Evolutionary conservation across 2,329 filamentous ascomycete genomes (phyloP).

Genomic region (Samsoniella hepiali): DNA sequence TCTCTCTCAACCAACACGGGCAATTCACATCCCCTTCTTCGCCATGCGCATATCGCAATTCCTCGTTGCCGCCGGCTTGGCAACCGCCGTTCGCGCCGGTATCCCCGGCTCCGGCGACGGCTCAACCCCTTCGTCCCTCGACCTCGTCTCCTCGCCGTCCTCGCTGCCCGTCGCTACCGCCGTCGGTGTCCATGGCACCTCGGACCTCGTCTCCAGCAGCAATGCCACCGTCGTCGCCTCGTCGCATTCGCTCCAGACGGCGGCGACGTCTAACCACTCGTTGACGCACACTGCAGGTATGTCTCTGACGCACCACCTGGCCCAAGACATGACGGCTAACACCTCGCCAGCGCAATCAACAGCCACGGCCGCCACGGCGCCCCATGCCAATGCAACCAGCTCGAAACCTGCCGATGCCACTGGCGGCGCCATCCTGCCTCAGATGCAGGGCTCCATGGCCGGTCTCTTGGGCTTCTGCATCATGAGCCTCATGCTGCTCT

Average conservation of each 20-base stretch:
- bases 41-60: conserved; percentile 24
- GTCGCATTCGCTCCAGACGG: conserved; percentile 10
- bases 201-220: background rate
- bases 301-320: background rate
- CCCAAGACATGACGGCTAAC: background rate
- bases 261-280: background rate
- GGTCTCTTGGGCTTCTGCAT: conserved; percentile 38
- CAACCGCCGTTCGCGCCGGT: conserved; percentile 19
- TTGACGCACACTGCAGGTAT: conserved; percentile 9
- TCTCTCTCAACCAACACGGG: background rate
- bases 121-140: background rate
- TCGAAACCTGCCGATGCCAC: conserved; percentile 29
- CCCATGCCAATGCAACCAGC: conserved; percentile 28
- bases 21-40: background rate
- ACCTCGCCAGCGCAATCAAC: conserved; percentile 8
- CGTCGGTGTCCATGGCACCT: background rate
- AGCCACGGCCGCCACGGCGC: background rate
- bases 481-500: conserved; percentile 36
- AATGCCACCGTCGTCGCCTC: conserved; percentile 18
- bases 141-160: background rate
- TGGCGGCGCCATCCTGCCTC: conserved; percentile 32
- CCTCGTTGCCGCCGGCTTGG: conserved; percentile 19
- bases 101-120: background rate
- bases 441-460: conserved; percentile 34
- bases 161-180: conserved; percentile 1